A percentile compares a stretch with the other conserved stretches of the same genome.
Evolutionary conservation across 2,329 filamentous ascomycete genomes (phyloP).

Genomic region (Emmonsia crescens): DNA sequence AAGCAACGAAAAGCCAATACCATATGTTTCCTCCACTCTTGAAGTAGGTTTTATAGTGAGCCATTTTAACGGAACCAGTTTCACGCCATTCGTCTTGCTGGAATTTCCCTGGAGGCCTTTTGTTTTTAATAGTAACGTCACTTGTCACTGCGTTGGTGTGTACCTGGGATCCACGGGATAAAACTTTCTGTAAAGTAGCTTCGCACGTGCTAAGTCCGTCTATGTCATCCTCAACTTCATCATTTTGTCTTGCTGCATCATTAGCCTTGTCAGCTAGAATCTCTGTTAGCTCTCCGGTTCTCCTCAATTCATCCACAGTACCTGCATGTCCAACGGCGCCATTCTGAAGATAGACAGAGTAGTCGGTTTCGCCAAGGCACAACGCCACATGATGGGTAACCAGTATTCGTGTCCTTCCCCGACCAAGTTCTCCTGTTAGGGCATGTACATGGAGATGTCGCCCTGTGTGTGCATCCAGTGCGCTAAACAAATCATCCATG

Average conservation of each 20-base stretch:
- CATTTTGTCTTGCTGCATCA: slow-evolving; percentile 42
- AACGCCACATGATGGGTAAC: slow-evolving; percentile 72
- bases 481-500: slow-evolving; percentile 73
- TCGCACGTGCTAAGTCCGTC: slow-evolving; percentile 26
- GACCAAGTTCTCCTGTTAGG: slow-evolving; percentile 58
- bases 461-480: slow-evolving; percentile 71
- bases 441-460: slow-evolving; percentile 69
- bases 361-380: slow-evolving; percentile 60
- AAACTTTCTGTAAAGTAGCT: slow-evolving; percentile 39
- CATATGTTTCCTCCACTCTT: slow-evolving; percentile 52
- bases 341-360: slow-evolving; percentile 61
- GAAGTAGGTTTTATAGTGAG: slow-evolving; percentile 59
- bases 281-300: slow-evolving; percentile 30
- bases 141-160: slow-evolving; percentile 4
- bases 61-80: slow-evolving; percentile 55
- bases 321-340: slow-evolving; percentile 56
- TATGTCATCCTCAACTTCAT: slow-evolving; percentile 27
- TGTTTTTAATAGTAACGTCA: slow-evolving; percentile 9
- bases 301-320: slow-evolving; percentile 47
- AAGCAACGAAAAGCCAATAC: slow-evolving; percentile 48
- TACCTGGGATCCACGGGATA: slow-evolving; percentile 18
- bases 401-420: slow-evolving; percentile 61
- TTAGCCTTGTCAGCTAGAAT: slow-evolving; percentile 31
- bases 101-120: slow-evolving; percentile 51
- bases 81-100: slow-evolving; percentile 66